Evolutionary conservation across 1,139 yeast species (phyloP).

Genomic region (Scheffersomyces cryptocercus): DNA sequence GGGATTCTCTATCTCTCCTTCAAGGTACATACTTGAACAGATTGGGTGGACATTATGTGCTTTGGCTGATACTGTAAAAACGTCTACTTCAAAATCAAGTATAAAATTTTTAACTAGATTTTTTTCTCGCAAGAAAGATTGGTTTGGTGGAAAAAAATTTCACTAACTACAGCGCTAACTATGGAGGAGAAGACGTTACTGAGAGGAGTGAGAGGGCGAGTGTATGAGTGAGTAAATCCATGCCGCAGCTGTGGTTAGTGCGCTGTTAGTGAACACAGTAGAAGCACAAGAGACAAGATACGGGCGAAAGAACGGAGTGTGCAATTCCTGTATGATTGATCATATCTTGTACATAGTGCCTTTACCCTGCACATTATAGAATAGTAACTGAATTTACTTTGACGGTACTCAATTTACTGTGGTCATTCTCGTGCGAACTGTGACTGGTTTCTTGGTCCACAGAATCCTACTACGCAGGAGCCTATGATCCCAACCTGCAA

Average conservation of each 20-base stretch:
- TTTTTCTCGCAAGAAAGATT: background rate
- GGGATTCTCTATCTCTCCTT: no score
- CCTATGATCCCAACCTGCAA: no score
- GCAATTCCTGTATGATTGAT: no score
- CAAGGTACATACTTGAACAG: slow-evolving; percentile 62
- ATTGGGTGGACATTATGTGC: slow-evolving; percentile 57
- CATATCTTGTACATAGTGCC: no score
- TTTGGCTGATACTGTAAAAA: slow-evolving; percentile 4
- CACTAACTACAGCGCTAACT: background rate
- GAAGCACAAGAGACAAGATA: no score
- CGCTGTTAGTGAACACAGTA: background rate
- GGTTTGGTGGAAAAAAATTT: background rate
- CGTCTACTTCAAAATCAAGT: slow-evolving; percentile 1
- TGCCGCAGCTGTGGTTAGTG: background rate
- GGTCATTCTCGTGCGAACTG: background rate
- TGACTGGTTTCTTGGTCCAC: background rate
- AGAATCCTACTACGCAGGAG: no score
- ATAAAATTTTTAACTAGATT: slow-evolving; percentile 7
- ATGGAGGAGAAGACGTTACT: background rate
- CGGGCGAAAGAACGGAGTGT: no score
- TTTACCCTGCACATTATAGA: background rate
- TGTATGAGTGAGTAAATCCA: background rate
- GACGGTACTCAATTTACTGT: background rate
- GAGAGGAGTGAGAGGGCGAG: background rate
- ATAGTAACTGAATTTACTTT: background rate